A percentile compares a stretch with the other conserved stretches of the same genome.
phyloP scores from a whole-genome alignment of 2,329 filamentous ascomycete species.

The Colletotrichum sp. region DNA sequence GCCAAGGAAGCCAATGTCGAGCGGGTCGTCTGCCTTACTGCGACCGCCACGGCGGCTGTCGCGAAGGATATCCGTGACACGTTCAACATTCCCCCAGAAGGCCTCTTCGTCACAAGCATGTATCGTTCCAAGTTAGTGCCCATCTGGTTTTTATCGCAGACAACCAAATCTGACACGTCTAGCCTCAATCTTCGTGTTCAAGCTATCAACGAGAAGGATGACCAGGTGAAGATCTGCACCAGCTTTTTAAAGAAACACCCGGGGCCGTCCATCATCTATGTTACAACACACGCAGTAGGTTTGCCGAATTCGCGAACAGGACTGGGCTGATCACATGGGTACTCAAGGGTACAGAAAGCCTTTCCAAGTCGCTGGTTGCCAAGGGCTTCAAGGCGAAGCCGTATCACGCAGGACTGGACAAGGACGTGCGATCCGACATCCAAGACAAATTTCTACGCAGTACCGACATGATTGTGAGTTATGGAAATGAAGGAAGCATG shows the following conservation, averaged over 20 bases:
- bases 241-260: conserved; percentile 55
- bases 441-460: conserved; percentile 59
- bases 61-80: conserved; percentile 57
- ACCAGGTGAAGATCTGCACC: conserved; percentile 41
- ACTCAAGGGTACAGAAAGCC: conserved; percentile 45
- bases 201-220: conserved; percentile 42
- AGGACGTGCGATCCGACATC: conserved; percentile 45
- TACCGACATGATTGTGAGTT: conserved; percentile 37
- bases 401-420: conserved; percentile 57
- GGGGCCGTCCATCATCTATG: conserved; percentile 65
- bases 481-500: rapidly evolving
- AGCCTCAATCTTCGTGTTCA: conserved; percentile 59
- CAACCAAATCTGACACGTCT: neutral
- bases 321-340: neutral
- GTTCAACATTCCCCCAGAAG: conserved; percentile 53
- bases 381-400: conserved; percentile 45
- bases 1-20: conserved; percentile 60
- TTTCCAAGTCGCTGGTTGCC: conserved; percentile 41
- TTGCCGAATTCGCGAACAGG: neutral
- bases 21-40: conserved; percentile 64
- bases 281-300: conserved; percentile 56
- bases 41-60: conserved; percentile 63
- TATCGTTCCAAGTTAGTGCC: conserved; percentile 57
- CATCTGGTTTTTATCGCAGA: rapidly evolving
- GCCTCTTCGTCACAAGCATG: conserved; percentile 63